Conservation (phyloP, 2,329 filamentous ascomycete genomes). For the Arachnomyces sp. region DNA sequence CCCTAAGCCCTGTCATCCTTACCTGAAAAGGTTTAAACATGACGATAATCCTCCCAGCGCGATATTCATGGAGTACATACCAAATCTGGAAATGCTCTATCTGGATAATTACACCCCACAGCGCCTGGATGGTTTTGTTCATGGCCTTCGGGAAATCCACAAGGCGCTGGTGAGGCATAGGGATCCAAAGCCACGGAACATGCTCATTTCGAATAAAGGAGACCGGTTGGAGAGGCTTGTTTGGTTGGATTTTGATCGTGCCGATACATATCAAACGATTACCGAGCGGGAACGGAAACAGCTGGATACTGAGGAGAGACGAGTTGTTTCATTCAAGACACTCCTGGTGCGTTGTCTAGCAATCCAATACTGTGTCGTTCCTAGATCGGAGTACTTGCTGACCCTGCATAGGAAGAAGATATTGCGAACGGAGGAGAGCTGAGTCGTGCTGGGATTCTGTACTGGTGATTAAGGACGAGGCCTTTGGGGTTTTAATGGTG, state of each 20-base stretch:
- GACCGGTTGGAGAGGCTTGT: neutral
- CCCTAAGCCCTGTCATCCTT: conserved; percentile 1
- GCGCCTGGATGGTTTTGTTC: conserved; percentile 11
- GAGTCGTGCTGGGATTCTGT: neutral
- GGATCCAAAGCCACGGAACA: conserved; percentile 1
- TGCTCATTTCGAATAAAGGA: neutral
- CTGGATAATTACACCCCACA: conserved; percentile 15
- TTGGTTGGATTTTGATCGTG: conserved; percentile 1
- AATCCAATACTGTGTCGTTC: too few relatives aligned
- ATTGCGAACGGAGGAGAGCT: too few relatives aligned
- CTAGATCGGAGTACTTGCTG: too few relatives aligned
- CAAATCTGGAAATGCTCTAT: conserved; percentile 14
- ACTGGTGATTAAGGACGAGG: too few relatives aligned
- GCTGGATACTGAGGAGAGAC: too few relatives aligned
- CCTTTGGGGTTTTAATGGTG: too few relatives aligned
- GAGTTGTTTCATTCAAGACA: too few relatives aligned
- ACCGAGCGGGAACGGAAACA: too few relatives aligned
- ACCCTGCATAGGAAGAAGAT: too few relatives aligned
- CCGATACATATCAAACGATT: too few relatives aligned
- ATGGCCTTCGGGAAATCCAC: neutral
- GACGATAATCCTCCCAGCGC: conserved; percentile 16
- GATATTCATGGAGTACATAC: conserved; percentile 21
- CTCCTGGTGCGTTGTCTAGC: too few relatives aligned
- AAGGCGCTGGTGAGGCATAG: neutral
- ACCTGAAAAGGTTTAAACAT: conserved; percentile 5